phyloP scores from a whole-genome alignment of 805 yeast genomes.

The Cyberlindnera euphorbiiphila region DNA sequence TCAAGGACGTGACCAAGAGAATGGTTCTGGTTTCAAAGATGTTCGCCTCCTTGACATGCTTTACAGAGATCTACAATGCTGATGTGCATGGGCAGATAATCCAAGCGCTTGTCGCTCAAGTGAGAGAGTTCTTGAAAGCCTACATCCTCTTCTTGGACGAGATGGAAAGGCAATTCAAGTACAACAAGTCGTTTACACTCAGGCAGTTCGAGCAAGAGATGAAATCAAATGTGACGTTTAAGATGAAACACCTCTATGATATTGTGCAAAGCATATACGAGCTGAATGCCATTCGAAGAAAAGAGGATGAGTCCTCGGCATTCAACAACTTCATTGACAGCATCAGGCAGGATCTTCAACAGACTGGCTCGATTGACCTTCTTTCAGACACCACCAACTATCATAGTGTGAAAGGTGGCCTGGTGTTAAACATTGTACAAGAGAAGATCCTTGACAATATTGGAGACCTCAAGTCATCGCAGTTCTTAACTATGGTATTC shows the following conservation, averaged over 20 bases:
- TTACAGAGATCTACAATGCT: conserved; percentile 56
- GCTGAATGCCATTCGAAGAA: conserved; percentile 39
- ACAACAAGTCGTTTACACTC: conserved; percentile 51
- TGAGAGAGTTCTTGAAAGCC: conserved; percentile 42
- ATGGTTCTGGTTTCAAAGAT: conserved; percentile 60
- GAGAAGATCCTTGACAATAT: conserved; percentile 48
- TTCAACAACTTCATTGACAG: conserved; percentile 42
- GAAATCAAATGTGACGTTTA: conserved; percentile 33
- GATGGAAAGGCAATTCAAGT: conserved; percentile 52
- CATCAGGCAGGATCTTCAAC: conserved; percentile 34
- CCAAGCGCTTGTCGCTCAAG: conserved; percentile 65
- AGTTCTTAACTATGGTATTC: conserved; percentile 50
- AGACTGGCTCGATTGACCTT: conserved; percentile 46
- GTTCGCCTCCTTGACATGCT: conserved; percentile 54
- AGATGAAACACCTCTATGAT: conserved; percentile 54
- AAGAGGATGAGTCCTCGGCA: conserved; percentile 30
- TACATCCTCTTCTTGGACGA: conserved; percentile 33
- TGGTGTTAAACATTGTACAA: conserved; percentile 60
- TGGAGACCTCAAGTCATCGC: conserved; percentile 60
- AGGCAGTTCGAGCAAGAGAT: conserved; percentile 53
- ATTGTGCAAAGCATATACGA: conserved; percentile 48
- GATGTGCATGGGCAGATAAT: conserved; percentile 62
- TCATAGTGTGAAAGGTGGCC: conserved; percentile 72
- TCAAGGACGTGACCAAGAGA: conserved; percentile 64
- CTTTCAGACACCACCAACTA: conserved; percentile 50